Conservation (phyloP, 495 filamentous ascomycete species). For the Lasiosphaeriaceae sp. region DNA sequence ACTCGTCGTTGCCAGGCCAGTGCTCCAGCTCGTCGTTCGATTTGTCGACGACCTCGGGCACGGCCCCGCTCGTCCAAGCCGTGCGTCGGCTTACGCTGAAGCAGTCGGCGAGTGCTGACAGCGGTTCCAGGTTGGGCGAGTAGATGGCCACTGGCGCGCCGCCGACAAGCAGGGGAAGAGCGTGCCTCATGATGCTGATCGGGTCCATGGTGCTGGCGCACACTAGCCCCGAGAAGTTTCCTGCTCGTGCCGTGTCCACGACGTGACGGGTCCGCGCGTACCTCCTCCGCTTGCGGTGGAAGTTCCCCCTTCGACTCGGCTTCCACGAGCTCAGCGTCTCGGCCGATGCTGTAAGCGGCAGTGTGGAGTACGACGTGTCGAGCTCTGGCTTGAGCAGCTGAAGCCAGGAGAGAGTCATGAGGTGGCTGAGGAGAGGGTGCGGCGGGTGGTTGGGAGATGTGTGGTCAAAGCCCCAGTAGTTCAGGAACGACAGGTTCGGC, state of each 20-base stretch:
- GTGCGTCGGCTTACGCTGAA: constrained; percentile 73
- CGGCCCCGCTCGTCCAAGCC: constrained; percentile 54
- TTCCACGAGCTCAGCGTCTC: constrained; percentile 63
- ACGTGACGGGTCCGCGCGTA: constrained; percentile 64
- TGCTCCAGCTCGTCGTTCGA: constrained; percentile 38
- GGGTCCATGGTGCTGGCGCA: constrained; percentile 78
- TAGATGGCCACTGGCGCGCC: constrained; percentile 84
- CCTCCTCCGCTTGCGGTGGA: constrained; percentile 82
- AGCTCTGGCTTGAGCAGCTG: constrained; percentile 72
- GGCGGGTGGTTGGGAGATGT: constrained; percentile 56
- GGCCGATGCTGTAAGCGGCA: constrained; percentile 50
- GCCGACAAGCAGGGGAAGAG: constrained; percentile 75
- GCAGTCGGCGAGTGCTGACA: constrained; percentile 69
- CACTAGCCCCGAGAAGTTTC: constrained; percentile 78
- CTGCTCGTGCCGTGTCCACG: constrained; percentile 67
- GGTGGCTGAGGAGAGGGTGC: constrained; percentile 78
- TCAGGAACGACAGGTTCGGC: constrained; percentile 79
- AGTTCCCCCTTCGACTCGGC: constrained; percentile 68
- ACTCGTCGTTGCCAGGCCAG: constrained; percentile 61
- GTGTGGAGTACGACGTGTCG: constrained; percentile 64
- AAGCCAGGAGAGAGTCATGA: constrained; percentile 84
- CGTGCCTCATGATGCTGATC: constrained; percentile 64
- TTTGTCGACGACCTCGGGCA: constrained; percentile 33
- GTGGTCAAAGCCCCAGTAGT: constrained; percentile 79
- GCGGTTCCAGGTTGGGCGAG: constrained; percentile 69